Conservation (phyloP, 176 grass and related monocot genomes). For the Coix lacrymajobi region DNA sequence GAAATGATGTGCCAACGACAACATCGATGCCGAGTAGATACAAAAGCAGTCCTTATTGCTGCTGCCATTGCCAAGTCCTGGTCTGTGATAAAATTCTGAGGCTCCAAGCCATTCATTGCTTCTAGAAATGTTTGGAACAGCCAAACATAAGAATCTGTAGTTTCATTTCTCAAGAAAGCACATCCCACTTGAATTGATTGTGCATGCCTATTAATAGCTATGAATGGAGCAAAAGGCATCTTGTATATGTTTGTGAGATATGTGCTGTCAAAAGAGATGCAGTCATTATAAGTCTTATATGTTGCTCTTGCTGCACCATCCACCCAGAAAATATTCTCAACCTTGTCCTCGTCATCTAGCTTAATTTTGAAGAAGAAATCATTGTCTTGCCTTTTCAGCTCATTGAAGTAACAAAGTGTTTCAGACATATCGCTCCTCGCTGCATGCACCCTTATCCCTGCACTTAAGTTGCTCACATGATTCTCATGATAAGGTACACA, state of each 20-base stretch:
- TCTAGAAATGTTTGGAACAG: no score
- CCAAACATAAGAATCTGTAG: no score
- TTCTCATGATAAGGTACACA: no score
- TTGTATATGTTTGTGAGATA: neutral
- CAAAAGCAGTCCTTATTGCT: no score
- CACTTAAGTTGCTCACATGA: neutral
- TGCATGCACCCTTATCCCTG: neutral
- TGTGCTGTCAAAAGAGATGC: neutral
- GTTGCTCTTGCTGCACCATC: neutral
- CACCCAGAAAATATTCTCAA: neutral
- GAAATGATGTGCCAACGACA: no score
- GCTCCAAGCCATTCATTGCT: neutral
- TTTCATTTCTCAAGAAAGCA: no score
- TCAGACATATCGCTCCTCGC: no score
- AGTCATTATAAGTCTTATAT: neutral
- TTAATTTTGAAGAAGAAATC: neutral
- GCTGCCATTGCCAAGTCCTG: neutral
- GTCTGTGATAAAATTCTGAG: neutral
- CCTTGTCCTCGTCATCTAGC: neutral
- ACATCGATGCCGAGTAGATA: no score
- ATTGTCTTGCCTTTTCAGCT: neutral
- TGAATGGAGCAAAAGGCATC: neutral
- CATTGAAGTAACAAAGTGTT: no score
- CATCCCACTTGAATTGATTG: neutral
- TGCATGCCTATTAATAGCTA: neutral